phyloP scores from a whole-genome alignment of 1,284 basidiomycete genomes.

The Sanghuangporus sanghuang region DNA sequence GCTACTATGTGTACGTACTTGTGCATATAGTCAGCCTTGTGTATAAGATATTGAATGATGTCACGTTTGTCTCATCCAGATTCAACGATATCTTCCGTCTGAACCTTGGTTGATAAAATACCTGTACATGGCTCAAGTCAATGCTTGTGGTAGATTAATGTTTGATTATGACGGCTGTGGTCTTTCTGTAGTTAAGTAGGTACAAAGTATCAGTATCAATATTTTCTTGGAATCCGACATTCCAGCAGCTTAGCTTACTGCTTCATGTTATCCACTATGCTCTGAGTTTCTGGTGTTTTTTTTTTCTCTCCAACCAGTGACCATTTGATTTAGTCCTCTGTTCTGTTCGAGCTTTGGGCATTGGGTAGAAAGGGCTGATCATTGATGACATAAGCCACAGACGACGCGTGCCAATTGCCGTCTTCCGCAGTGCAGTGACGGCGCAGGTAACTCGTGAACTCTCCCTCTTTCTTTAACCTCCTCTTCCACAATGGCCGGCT shows the following conservation, averaged over 20 bases:
- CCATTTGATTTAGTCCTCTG: not conserved
- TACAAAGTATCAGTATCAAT: not conserved
- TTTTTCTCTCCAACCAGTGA: not conserved
- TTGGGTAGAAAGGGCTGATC: not conserved
- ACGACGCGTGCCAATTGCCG: not conserved
- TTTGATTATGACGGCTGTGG: constrained; percentile 4
- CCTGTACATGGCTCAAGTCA: not conserved
- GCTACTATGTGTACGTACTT: constrained; percentile 79
- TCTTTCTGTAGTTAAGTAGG: not conserved
- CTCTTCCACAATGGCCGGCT: constrained; percentile 35
- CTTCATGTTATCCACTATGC: not conserved
- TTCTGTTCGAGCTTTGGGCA: not conserved
- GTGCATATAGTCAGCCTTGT: constrained; percentile 6
- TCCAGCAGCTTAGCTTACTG: not conserved
- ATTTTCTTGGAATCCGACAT: not conserved
- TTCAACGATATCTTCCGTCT: constrained; percentile 90
- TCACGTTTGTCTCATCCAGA: constrained; percentile 31
- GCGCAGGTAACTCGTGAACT: not conserved
- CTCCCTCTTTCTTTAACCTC: constrained; percentile 1
- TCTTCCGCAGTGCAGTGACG: constrained; percentile 4
- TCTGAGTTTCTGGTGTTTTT: not conserved
- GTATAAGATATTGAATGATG: not conserved
- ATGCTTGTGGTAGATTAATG: constrained; percentile 3
- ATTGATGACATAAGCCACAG: constrained; percentile 3
- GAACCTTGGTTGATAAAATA: constrained; percentile 10